phyloP scores from a whole-genome alignment of 208 protist genomes.

The Acanthamoeba divionensis region DNA sequence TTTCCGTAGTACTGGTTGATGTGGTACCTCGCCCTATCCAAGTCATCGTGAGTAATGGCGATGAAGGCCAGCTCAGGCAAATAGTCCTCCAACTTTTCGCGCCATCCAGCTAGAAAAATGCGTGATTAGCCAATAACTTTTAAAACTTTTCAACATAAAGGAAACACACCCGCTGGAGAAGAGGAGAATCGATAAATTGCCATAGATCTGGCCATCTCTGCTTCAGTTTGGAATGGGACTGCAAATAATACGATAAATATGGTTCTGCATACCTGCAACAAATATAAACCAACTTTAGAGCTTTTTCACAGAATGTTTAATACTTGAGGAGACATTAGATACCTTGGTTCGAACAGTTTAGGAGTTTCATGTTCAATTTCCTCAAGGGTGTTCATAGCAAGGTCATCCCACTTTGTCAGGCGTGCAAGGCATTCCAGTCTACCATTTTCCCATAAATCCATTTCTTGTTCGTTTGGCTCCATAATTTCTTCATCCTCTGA shows the following conservation, averaged over 20 bases:
- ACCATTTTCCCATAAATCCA: slow-evolving; percentile 75
- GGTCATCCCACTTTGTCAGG: slow-evolving; percentile 60
- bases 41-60: slow-evolving; percentile 56
- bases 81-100: slow-evolving; percentile 43
- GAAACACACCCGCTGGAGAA: not conserved
- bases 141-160: not conserved
- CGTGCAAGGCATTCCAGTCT: slow-evolving; percentile 70
- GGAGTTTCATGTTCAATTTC: slow-evolving; percentile 21
- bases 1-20: slow-evolving; percentile 64
- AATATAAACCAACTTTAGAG: not conserved
- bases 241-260: slow-evolving; percentile 55
- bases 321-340: not conserved
- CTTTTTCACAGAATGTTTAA: not conserved
- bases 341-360: not conserved
- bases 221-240: slow-evolving; percentile 56
- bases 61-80: slow-evolving; percentile 66
- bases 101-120: not conserved
- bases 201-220: slow-evolving; percentile 58
- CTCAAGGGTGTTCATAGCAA: slow-evolving; percentile 61
- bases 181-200: slow-evolving; percentile 30
- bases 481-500: not conserved
- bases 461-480: slow-evolving; percentile 58
- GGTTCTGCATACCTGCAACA: not conserved
- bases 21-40: slow-evolving; percentile 65
- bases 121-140: not conserved